Base-by-base conservation (phyloP, 1,139 yeast species). In the Sugiyamaella paludigena region DNA sequence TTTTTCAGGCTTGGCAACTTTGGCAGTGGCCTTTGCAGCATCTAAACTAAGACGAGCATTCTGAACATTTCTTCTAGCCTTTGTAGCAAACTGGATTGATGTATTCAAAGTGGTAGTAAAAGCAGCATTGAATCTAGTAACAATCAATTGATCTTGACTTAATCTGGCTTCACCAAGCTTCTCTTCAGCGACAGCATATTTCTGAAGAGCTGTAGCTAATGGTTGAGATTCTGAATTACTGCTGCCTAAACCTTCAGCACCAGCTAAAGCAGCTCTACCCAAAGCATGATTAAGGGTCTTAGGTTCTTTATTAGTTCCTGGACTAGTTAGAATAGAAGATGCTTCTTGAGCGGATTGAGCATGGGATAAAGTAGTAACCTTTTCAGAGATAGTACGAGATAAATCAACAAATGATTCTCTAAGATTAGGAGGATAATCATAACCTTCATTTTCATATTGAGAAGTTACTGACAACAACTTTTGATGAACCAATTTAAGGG, bases 271-370 rank as follows among this genome's bases (percentile, higher is more conserved):
- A 34, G 92, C 94, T 51, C 95, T 79, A 42, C 89, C 79, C 55
- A 87, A 74, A 4, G 96, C 95, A 65, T 86, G 94, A 69, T 84
- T 83, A 63, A 87, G 74, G 10, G 96, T 87, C 76, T 86, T 86
- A 58, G 95, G 95, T 43, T 85, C 87, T 55, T 79, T 79, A 40
- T 78, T 78, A 37, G 78, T 74, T 36, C 75, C 74, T 15, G 87
- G 79, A 28, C 72, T 58, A 39, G 84, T 72, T 53, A 87, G 71
- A 24, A 88, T 87, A 15, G 85, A 80, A 68, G 87, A 95, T 1
- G 94, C 95, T 65, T 88, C 96, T 11, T 83, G 79, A 4, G 94
- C 88, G 15, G 87, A 78, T 43, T 86, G 79, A 19, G 92, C 96
- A 62, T 78, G 79, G 27, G 91, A 78, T 57, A 87, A 75, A 54